These are phyloP conservation scores for Lineolata rhizophorae DNA, from an alignment of 495 filamentous ascomycete species.

Conservation along the genomic window DNA sequence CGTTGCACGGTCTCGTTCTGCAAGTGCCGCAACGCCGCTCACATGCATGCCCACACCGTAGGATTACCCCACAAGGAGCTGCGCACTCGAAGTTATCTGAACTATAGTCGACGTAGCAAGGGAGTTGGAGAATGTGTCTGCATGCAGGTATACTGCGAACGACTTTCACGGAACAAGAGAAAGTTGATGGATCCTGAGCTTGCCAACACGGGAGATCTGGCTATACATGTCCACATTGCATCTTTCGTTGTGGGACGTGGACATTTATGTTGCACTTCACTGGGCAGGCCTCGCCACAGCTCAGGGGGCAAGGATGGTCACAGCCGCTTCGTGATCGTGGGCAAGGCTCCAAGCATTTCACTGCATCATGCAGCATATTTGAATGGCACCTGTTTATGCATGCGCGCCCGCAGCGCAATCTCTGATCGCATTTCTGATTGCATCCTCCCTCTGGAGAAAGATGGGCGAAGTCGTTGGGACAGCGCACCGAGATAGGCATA, in stretches of 20 bases:
- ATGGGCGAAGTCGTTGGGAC: slow-evolving; percentile 37
- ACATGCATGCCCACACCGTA: slow-evolving; percentile 44
- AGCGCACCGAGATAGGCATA: slow-evolving; percentile 28
- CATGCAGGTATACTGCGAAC: slow-evolving; percentile 37
- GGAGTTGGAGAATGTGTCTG: slow-evolving; percentile 26
- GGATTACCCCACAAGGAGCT: slow-evolving; percentile 20
- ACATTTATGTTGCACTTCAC: too few species aligned
- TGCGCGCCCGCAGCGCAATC: slow-evolving; percentile 49
- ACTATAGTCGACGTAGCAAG: slow-evolving; percentile 27
- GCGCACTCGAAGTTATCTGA: slow-evolving; percentile 21
- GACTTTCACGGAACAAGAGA: too few species aligned
- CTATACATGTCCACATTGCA: too few species aligned
- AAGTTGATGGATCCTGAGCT: too few species aligned
- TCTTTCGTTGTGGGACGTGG: too few species aligned
- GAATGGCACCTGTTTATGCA: slow-evolving; percentile 56
- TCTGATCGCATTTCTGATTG: slow-evolving; percentile 28
- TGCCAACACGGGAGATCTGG: too few species aligned
- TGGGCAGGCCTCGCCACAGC: slow-evolving; percentile 40
- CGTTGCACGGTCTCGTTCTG: too few species aligned
- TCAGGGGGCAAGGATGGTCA: slow-evolving; percentile 33
- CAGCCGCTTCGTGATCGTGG: slow-evolving; percentile 32
- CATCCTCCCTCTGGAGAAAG: slow-evolving; percentile 57
- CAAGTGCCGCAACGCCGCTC: slow-evolving; percentile 28
- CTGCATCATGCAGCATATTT: slow-evolving; percentile 34
- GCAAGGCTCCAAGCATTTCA: slow-evolving; percentile 40